Evolutionary conservation across 164 flowering plant species (phyloP).

Genomic region (Umbellularia californica): DNA sequence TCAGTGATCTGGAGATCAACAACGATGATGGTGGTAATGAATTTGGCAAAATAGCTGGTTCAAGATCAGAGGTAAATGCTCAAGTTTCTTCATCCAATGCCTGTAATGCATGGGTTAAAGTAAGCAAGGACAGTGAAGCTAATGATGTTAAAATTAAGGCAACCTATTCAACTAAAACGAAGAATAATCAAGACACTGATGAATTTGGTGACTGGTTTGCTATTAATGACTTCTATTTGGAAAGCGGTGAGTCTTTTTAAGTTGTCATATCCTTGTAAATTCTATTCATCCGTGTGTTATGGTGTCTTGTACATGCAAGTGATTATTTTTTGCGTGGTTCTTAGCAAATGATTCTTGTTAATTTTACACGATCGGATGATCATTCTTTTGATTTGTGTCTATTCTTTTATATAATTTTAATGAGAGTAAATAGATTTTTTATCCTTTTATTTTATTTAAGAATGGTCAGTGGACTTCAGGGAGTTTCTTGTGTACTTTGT

Average conservation of each 20-base stretch:
- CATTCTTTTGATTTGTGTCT: too few relatives aligned
- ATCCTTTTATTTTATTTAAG: too few relatives aligned
- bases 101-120: slow-evolving; percentile 52
- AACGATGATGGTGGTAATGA: slow-evolving; percentile 31
- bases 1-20: slow-evolving; percentile 53
- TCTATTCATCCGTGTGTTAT: slow-evolving; percentile 8
- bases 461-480: too few relatives aligned
- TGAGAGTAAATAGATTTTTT: too few relatives aligned
- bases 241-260: slow-evolving; percentile 15
- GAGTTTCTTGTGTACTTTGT: too few relatives aligned
- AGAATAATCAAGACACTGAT: slow-evolving; percentile 54
- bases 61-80: slow-evolving; percentile 7
- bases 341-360: too few relatives aligned
- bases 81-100: slow-evolving; percentile 27
- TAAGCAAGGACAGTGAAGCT: slow-evolving; percentile 25
- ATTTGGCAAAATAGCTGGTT: slow-evolving; percentile 15
- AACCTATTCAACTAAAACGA: slow-evolving; percentile 18
- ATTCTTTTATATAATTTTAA: too few relatives aligned
- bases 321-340: not conserved
- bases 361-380: too few relatives aligned
- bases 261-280: slow-evolving; percentile 25
- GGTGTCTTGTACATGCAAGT: not conserved
- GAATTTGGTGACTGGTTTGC: slow-evolving; percentile 56
- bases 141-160: slow-evolving; percentile 23
- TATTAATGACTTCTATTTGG: slow-evolving; percentile 51